These are phyloP conservation scores for Boletus rex-veris DNA, from an alignment of 768 basidiomycete genomes.

Conservation along the genomic window DNA sequence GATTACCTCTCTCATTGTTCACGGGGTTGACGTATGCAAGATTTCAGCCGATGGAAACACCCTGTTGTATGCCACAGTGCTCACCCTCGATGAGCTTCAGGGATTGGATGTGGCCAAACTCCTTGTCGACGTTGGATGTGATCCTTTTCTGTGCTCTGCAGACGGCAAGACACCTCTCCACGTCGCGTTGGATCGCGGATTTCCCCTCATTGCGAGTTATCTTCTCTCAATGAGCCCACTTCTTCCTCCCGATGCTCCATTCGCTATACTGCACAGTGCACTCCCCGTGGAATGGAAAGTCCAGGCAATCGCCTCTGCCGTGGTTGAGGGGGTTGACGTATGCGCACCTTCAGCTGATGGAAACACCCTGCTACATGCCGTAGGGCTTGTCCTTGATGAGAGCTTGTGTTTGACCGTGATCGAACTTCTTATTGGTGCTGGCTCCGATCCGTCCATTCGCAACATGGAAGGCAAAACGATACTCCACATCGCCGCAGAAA, in stretches of 20 bases:
- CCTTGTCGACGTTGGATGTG: constrained; percentile 7
- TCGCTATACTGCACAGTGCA: not conserved
- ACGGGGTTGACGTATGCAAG: not conserved
- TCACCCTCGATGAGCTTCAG: too few species aligned
- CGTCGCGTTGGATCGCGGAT: not conserved
- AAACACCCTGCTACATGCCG: not conserved
- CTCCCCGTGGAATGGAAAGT: not conserved
- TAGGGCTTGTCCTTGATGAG: too few species aligned
- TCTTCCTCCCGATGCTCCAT: not conserved
- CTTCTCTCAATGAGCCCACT: not conserved
- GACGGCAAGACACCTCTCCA: constrained; percentile 2
- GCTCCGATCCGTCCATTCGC: not conserved
- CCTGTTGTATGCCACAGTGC: not conserved
- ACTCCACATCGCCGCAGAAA: constrained; percentile 2
- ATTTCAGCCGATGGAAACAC: not conserved
- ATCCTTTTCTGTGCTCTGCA: not conserved
- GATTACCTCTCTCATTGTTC: not conserved
- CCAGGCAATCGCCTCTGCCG: not conserved
- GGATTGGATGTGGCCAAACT: not conserved
- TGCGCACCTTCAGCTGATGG: not conserved
- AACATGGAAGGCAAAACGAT: not conserved
- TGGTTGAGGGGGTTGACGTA: not conserved
- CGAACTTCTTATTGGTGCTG: not conserved
- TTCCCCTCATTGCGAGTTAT: not conserved
- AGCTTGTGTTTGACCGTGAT: too few species aligned